These are phyloP conservation scores for Rossbeevera mucosa DNA, from an alignment of 768 basidiomycete species.

Conservation along the genomic window DNA sequence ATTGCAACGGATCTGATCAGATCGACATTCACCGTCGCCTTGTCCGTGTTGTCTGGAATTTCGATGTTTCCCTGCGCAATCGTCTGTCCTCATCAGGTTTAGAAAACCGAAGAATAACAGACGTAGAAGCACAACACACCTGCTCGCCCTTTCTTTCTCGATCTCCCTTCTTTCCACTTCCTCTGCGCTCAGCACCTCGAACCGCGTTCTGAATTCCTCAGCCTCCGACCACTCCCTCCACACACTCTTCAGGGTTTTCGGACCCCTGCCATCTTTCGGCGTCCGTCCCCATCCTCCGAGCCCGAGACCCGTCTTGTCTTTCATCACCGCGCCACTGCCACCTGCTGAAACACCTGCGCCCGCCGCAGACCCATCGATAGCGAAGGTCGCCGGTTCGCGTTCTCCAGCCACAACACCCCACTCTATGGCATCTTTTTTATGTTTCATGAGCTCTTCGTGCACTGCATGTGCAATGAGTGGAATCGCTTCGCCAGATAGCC, in stretches of 20 bases:
- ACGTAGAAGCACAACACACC: constrained; percentile 34
- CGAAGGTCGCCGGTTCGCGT: constrained; percentile 27
- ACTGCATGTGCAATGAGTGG: constrained; percentile 91
- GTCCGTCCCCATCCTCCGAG: constrained; percentile 71
- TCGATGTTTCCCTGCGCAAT: constrained; percentile 60
- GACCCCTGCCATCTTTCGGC: constrained; percentile 74
- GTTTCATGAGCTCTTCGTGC: constrained; percentile 92
- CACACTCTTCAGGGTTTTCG: constrained; percentile 76
- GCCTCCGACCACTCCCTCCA: constrained; percentile 96
- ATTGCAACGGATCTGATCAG: neutral
- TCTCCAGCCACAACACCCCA: constrained; percentile 81
- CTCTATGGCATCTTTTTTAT: constrained; percentile 93
- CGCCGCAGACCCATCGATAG: constrained; percentile 13
- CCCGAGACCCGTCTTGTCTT: constrained; percentile 80
- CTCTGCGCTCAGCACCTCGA: constrained; percentile 83
- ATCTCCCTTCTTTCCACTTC: constrained; percentile 89
- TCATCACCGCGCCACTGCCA: constrained; percentile 51
- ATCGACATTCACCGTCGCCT: constrained; percentile 32
- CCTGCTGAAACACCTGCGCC: constrained; percentile 10
- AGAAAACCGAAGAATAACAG: neutral
- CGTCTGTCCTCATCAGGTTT: constrained; percentile 37
- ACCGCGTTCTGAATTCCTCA: constrained; percentile 83
- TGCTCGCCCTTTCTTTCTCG: constrained; percentile 79
- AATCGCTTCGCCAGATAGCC: constrained; percentile 79
- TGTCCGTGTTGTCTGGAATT: constrained; percentile 51